These are phyloP conservation scores for Hemisphaericaspora xylofermentans DNA, from an alignment of 1,139 yeast species.

Conservation along the genomic window DNA sequence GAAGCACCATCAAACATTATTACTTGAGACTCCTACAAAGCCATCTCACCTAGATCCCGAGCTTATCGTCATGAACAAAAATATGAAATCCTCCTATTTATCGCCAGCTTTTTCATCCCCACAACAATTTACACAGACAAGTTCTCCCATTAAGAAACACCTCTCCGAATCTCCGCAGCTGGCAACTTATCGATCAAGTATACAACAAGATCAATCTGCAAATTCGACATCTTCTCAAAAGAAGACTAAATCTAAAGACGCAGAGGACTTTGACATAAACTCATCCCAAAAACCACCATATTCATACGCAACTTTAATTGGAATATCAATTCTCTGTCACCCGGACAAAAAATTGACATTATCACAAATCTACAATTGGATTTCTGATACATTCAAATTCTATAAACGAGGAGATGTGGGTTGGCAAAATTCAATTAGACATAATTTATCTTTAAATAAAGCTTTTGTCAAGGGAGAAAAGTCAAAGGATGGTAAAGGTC, in stretches of 20 bases:
- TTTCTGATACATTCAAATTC: constrained; percentile 79
- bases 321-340: constrained; percentile 90
- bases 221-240: constrained; percentile 12
- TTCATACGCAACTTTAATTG: constrained; percentile 91
- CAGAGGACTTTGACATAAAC: constrained; percentile 1
- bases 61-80: constrained; percentile 7
- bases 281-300: constrained; percentile 73
- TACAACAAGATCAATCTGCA: background rate
- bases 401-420: constrained; percentile 88
- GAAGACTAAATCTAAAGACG: constrained; percentile 24
- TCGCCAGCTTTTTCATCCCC: constrained; percentile 56
- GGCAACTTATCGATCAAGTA: background rate
- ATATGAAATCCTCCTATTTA: constrained; percentile 24
- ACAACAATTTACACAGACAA: constrained; percentile 19
- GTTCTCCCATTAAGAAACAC: constrained; percentile 18
- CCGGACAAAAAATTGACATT: constrained; percentile 76
- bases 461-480: constrained; percentile 89
- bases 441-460: constrained; percentile 78
- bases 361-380: constrained; percentile 92
- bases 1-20: background rate
- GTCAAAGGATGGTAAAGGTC: constrained; percentile 95
- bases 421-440: constrained; percentile 91
- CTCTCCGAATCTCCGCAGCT: background rate
- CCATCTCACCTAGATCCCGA: constrained; percentile 13
- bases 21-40: constrained; percentile 11